Base-by-base conservation (phyloP, 106 monocot species). In the Phalaenopsis equestris region DNA sequence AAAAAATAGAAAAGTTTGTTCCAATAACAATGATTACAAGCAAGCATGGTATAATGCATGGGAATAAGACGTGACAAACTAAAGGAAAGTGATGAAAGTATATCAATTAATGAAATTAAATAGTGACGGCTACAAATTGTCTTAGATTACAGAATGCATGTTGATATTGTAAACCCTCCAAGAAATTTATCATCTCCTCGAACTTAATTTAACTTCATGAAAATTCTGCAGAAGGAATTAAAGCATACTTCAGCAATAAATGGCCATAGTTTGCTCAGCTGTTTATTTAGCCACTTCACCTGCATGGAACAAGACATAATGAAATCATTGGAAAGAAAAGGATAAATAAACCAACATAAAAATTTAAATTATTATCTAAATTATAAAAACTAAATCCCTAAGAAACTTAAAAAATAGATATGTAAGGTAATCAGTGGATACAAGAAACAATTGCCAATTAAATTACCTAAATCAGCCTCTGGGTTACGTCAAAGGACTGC, bases 281-380 rank as follows among this genome's bases (percentile, higher is more conserved):
- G 89, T 79, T 98, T 98, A 84, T 94, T 98, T 72, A 98, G 72
- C 98, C 98, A 98, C 80, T 98, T 98, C 73, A 94, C 98, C 98
- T 98, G 79, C 81, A 92, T 8, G 82, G 47, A 75, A 76, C 39
- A 70, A 76, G 76, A 6, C 24, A 30, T 46, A 10, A 49, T 76
- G 52, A 24, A 76, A 21, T 48, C 49, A 76, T 76, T 21, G 76
- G 18, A 30, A 49, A 36, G 21, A 76, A 48, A 46, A 47, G 19
- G 14, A 45, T 3, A 74, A 45, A 41, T 30, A 39, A 74, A 45
- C 21, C 74, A 43, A 74, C 5, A 4, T 45, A 74, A 74, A 14
- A 18, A 74, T 74, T 36, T n/a, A 74, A 74, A 45, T 45, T 18
- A 74, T 74, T 19, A 39, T 74, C 74, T 42, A 74, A 30, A 21